A percentile compares a stretch with the other conserved stretches of the same genome.
These are phyloP conservation scores for Geum urbanum DNA, from an alignment of 306 rosid species.

Conservation along the genomic window DNA sequence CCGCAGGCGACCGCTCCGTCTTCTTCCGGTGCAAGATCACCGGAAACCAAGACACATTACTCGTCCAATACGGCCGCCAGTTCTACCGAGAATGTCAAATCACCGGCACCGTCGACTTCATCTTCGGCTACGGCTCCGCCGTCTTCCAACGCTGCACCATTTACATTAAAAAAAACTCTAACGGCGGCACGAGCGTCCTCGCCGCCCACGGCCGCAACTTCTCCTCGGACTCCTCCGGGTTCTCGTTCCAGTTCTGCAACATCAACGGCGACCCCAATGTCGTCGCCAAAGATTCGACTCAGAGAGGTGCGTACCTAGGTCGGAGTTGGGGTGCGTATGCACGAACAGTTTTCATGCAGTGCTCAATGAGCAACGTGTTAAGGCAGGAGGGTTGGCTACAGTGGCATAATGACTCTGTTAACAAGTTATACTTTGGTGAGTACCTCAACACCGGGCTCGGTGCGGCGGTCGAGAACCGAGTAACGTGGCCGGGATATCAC, in stretches of 20 bases:
- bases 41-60: slow-evolving; percentile 19
- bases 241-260: slow-evolving; percentile 13
- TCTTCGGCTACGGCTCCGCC: slow-evolving; percentile 11
- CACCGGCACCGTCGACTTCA: slow-evolving; percentile 20
- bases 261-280: not conserved
- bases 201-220: not conserved
- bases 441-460: not conserved
- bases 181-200: not conserved
- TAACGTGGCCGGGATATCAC: slow-evolving; percentile 15
- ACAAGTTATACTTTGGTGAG: slow-evolving; percentile 8
- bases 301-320: slow-evolving; percentile 1
- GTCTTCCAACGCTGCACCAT: slow-evolving; percentile 8
- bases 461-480: not conserved
- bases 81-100: slow-evolving; percentile 12
- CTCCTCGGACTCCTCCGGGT: slow-evolving; percentile 1
- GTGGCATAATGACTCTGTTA: no score
- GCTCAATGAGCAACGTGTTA: not conserved
- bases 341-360: slow-evolving; percentile 17
- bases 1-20: not conserved
- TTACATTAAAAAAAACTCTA: not conserved
- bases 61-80: slow-evolving; percentile 5
- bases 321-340: slow-evolving; percentile 16
- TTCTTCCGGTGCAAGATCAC: slow-evolving; percentile 18
- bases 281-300: not conserved
- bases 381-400: not conserved